Conservation (phyloP, 2,329 filamentous ascomycete genomes). For the Fusarium chuoi region DNA sequence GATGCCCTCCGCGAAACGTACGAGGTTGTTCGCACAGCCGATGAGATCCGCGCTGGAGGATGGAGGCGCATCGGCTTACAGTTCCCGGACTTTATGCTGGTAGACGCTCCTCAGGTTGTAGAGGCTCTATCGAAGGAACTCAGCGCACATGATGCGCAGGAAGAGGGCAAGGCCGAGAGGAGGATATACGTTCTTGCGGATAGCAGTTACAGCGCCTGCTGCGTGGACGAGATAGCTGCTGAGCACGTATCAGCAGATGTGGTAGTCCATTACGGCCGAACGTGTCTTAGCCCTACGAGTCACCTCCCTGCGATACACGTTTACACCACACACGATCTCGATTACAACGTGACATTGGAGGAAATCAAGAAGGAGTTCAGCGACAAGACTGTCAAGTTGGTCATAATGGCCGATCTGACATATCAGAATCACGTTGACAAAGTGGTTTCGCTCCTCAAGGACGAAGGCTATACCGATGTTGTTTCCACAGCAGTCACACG, state of each 20-base stretch:
- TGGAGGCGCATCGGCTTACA: slow-evolving; percentile 89
- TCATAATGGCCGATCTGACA: slow-evolving; percentile 90
- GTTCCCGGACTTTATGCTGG: slow-evolving; percentile 93
- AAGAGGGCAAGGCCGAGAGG: slow-evolving; percentile 16
- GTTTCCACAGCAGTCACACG: slow-evolving; percentile 78
- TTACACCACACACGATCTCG: slow-evolving; percentile 80
- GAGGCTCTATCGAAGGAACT: slow-evolving; percentile 58
- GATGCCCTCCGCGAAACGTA: slow-evolving; percentile 81
- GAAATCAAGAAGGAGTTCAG: slow-evolving; percentile 77
- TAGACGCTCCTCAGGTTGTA: slow-evolving; percentile 84
- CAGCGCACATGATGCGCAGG: slow-evolving; percentile 8
- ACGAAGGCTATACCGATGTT: slow-evolving; percentile 75
- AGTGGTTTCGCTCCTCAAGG: slow-evolving; percentile 65
- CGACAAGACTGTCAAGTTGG: slow-evolving; percentile 69
- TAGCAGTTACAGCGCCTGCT: slow-evolving; percentile 96
- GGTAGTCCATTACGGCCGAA: slow-evolving; percentile 92
- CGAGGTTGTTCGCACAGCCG: slow-evolving; percentile 83
- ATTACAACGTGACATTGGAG: slow-evolving; percentile 64
- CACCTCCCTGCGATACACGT: slow-evolving; percentile 89
- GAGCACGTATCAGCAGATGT: slow-evolving; percentile 92
- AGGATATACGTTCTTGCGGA: slow-evolving; percentile 88
- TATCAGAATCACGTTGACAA: slow-evolving; percentile 78
- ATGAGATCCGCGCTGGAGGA: slow-evolving; percentile 75
- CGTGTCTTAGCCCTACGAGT: slow-evolving; percentile 90
- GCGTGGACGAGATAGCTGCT: slow-evolving; percentile 95